Conservation (phyloP, 805 yeast genomes). For the Candida nemodendra region DNA sequence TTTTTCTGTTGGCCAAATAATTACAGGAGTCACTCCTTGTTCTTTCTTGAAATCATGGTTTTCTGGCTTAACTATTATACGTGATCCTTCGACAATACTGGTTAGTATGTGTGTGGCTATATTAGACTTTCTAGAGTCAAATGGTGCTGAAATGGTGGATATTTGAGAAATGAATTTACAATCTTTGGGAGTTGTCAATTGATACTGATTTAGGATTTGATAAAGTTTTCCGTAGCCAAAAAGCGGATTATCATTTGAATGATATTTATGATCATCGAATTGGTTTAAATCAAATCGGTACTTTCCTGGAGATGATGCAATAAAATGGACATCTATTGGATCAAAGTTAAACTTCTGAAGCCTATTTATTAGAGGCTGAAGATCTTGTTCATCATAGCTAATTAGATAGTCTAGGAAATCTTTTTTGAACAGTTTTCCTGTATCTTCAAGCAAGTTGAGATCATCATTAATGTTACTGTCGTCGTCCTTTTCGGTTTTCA, state of each 20-base stretch:
- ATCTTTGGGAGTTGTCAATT: constrained; percentile 21
- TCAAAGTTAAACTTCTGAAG: constrained; percentile 44
- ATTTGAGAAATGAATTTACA: constrained; percentile 43
- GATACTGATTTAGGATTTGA: constrained; percentile 37
- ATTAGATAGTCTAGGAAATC: constrained; percentile 45
- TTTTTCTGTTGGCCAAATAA: constrained; percentile 35
- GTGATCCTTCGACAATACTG: constrained; percentile 40
- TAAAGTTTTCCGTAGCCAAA: constrained; percentile 51
- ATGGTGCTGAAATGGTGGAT: constrained; percentile 51
- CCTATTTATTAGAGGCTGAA: constrained; percentile 29
- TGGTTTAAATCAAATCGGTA: constrained; percentile 22
- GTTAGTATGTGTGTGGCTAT: constrained; percentile 48
- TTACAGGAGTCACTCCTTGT: constrained; percentile 23
- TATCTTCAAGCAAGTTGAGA: constrained; percentile 10
- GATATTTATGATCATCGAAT: not conserved
- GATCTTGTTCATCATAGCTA: constrained; percentile 36
- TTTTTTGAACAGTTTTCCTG: constrained; percentile 39
- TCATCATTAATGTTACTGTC: constrained; percentile 4
- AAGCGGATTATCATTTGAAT: constrained; percentile 9
- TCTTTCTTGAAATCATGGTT: constrained; percentile 12
- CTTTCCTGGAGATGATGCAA: constrained; percentile 55
- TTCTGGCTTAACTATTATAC: constrained; percentile 19
- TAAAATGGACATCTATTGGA: constrained; percentile 48
- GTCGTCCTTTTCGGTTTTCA: constrained; percentile 2
- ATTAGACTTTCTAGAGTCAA: constrained; percentile 32